These are phyloP conservation scores for Hymenoscyphus repandus DNA, from an alignment of 2,329 filamentous ascomycete genomes.

Conservation along the genomic window DNA sequence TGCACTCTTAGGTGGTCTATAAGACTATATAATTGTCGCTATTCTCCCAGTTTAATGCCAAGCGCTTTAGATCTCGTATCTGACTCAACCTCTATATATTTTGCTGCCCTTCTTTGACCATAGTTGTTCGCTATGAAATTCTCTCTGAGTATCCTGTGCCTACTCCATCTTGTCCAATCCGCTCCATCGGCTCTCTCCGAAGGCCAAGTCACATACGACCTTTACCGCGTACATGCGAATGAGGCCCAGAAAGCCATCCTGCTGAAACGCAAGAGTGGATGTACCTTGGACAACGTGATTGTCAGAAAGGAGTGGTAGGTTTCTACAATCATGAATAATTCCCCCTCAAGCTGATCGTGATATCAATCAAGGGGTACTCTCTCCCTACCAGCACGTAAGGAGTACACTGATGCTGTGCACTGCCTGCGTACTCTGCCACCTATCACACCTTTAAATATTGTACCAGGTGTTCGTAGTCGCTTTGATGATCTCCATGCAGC, in stretches of 20 bases:
- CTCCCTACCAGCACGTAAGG: conserved; percentile 10
- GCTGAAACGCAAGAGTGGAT: neutral
- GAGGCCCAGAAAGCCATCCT: neutral
- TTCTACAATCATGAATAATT: neutral
- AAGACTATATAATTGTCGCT: too few relatives aligned
- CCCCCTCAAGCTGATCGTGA: neutral
- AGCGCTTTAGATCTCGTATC: too few relatives aligned
- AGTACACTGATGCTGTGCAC: conserved; percentile 34
- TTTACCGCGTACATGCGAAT: neutral
- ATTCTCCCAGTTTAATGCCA: too few relatives aligned
- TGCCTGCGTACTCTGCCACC: conserved; percentile 31
- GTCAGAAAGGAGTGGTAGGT: neutral
- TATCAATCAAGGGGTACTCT: conserved; percentile 5
- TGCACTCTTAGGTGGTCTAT: too few relatives aligned
- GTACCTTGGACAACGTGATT: neutral
- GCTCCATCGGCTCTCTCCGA: neutral
- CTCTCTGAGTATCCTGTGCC: too few relatives aligned
- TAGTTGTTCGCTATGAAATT: too few relatives aligned
- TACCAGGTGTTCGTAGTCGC: conserved; percentile 14
- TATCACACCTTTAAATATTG: conserved; percentile 26
- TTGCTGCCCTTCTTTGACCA: too few relatives aligned
- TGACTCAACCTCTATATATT: too few relatives aligned
- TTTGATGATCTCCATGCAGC: conserved; percentile 35
- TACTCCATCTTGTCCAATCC: too few relatives aligned
- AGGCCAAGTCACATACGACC: neutral